Base-by-base conservation (phyloP, 31 red algal species). In the Asparagopsis taxiformis region DNA sequence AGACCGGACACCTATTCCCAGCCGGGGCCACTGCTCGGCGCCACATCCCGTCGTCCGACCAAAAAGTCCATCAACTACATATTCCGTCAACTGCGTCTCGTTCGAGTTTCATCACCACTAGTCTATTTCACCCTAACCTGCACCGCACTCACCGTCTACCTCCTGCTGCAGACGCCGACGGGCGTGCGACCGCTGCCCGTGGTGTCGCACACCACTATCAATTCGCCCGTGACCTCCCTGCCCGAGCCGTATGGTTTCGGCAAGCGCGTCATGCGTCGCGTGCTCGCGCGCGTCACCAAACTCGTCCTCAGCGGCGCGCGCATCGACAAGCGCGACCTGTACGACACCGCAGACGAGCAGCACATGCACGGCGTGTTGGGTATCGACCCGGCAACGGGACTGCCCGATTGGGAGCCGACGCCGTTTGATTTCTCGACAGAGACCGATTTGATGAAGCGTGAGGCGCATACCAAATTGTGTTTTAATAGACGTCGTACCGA, bases 281-380 rank as follows among this genome's bases (percentile, higher is more conserved):
- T 68, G 3, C 43, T 68, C 4, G 64, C 35, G 8, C 3, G 43
- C 5, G 64, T 68, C 38, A 21, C 17, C 6, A n/a, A 21, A 7
- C 48, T 26, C 38, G 19, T 68, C 10, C 38, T n/a, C 38, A 37
- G 64, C 35, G 64, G 64, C 4, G 20, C 43, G 10, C 7, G 43
- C 9, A 17, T 68, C 16, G 29, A 68, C 20, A 3, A 3, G 7
- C 34, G 4, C 36, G 11, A 21, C 22, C 29, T 68, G 64, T 31
- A 5, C 0, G 21, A 68, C 21, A 32, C 35, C 34, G 34, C 19
- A 3, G 64, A 68, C 43, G 10, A 3, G 5, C 5, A n/a, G 10
- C 64, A 68, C 29, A 48, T 68, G 36, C 64, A 68, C 37, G 64
- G 64, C 29, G n/a, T 21, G 21, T 16, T 44, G n/a, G 64, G 64